phyloP scores from a whole-genome alignment of 176 grass and related monocot species.

The Triticum urartu region DNA sequence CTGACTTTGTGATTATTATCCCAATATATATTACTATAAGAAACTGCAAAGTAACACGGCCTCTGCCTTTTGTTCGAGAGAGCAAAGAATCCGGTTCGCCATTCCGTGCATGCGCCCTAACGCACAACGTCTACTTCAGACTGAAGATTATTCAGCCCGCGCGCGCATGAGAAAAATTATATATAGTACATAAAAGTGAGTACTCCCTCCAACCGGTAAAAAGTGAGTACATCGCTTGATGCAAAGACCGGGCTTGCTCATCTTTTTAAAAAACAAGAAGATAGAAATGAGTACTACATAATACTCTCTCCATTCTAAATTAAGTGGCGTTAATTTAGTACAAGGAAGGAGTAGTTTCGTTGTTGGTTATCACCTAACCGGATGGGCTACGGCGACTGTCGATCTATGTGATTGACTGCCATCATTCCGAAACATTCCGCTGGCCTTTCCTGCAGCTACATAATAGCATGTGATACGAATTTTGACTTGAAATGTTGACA shows the following conservation, averaged over 20 bases:
- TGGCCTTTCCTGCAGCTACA: not conserved
- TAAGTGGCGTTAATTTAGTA: no score
- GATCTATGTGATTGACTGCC: conserved; percentile 7
- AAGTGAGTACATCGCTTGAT: no score
- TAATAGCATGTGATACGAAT: not conserved
- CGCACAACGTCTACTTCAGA: not conserved
- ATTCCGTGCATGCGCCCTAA: not conserved
- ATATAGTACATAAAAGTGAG: no score
- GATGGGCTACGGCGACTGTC: not conserved
- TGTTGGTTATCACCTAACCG: conserved; percentile 13
- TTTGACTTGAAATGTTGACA: conserved; percentile 12
- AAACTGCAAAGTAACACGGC: not conserved
- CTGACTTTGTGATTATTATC: no score
- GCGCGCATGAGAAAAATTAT: not conserved
- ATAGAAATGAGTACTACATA: no score
- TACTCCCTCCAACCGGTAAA: no score
- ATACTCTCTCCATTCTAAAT: no score
- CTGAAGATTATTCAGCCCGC: conserved; percentile 10
- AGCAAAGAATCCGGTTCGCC: not conserved
- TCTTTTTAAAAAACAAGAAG: no score
- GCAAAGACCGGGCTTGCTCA: no score
- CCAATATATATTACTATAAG: not conserved
- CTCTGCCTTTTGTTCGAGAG: not conserved
- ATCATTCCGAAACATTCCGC: not conserved
- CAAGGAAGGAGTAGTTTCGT: no score